A percentile compares a stretch with the other conserved stretches of the same genome.
Evolutionary conservation across 2,329 filamentous ascomycete genomes (phyloP).

Genomic region (Conoideocrella luteorostrata): DNA sequence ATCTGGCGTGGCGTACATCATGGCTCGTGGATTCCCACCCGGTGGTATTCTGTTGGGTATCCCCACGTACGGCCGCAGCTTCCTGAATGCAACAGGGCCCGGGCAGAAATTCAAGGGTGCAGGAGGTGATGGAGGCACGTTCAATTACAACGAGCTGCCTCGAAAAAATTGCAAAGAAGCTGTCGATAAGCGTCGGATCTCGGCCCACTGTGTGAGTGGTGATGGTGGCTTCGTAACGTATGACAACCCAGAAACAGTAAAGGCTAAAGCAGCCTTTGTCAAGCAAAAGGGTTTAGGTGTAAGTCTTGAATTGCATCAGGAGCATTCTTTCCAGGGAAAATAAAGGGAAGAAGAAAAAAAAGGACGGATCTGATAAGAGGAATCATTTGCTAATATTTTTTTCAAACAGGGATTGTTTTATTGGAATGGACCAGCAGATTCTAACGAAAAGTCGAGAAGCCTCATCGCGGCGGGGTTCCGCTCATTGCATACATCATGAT

Average conservation of each 20-base stretch:
- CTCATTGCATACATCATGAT: constrained; percentile 28
- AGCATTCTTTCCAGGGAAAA: too few species aligned
- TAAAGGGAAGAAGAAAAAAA: too few species aligned
- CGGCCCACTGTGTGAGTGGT: constrained; percentile 65
- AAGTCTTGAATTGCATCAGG: constrained; percentile 21
- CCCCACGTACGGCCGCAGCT: constrained; percentile 69
- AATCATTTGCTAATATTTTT: constrained; percentile 5
- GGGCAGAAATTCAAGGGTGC: constrained; percentile 53
- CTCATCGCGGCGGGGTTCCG: constrained; percentile 54
- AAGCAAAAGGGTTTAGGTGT: constrained; percentile 63
- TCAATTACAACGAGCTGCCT: constrained; percentile 69
- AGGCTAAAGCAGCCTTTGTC: constrained; percentile 67
- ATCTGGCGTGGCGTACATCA: constrained; percentile 58
- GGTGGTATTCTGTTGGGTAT: constrained; percentile 71
- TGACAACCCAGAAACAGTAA: constrained; percentile 70
- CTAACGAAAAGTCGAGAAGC: constrained; percentile 49
- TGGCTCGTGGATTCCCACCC: constrained; percentile 58
- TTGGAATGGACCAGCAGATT: constrained; percentile 72
- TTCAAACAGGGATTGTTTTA: constrained; percentile 64
- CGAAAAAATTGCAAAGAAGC: constrained; percentile 54
- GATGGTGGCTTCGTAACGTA: constrained; percentile 76
- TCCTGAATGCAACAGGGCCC: constrained; percentile 57
- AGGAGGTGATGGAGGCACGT: constrained; percentile 60
- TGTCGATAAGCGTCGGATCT: constrained; percentile 60
- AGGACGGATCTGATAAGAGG: neutral